phyloP scores from a whole-genome alignment of 73 alveolate species.

The Paramecium pentaurelia region DNA sequence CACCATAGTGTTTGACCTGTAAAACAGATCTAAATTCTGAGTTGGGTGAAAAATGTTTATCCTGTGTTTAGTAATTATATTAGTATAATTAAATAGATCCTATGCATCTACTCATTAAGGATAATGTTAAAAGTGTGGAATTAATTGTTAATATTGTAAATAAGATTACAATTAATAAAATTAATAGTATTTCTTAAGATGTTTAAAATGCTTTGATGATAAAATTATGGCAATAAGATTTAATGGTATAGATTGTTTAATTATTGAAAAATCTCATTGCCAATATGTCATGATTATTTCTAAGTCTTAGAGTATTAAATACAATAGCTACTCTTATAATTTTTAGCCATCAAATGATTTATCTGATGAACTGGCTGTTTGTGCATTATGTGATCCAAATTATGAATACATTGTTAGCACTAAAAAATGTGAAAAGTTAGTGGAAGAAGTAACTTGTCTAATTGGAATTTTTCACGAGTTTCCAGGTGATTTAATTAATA shows the following conservation, averaged over 20 bases:
- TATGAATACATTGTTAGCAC: background rate
- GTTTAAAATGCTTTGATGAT: background rate
- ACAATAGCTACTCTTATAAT: background rate
- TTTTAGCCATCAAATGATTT: background rate
- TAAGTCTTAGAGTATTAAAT: background rate
- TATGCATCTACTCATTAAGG: background rate
- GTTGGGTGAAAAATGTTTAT: background rate
- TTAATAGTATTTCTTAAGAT: background rate
- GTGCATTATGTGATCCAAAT: background rate
- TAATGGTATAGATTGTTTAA: background rate
- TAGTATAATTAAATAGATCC: background rate
- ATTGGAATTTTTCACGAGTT: background rate
- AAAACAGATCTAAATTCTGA: background rate
- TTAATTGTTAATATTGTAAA: background rate
- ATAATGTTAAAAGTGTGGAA: background rate
- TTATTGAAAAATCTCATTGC: background rate
- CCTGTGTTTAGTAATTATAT: background rate
- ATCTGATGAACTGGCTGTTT: background rate
- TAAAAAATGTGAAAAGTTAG: background rate
- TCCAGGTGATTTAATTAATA: background rate
- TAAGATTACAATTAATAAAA: background rate
- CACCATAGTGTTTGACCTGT: background rate
- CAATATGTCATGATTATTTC: background rate
- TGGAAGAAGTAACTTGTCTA: background rate
- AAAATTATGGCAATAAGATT: background rate